These are phyloP conservation scores for Neofusicoccum laricinum DNA, from an alignment of 2,329 filamentous ascomycete genomes.

Conservation along the genomic window DNA sequence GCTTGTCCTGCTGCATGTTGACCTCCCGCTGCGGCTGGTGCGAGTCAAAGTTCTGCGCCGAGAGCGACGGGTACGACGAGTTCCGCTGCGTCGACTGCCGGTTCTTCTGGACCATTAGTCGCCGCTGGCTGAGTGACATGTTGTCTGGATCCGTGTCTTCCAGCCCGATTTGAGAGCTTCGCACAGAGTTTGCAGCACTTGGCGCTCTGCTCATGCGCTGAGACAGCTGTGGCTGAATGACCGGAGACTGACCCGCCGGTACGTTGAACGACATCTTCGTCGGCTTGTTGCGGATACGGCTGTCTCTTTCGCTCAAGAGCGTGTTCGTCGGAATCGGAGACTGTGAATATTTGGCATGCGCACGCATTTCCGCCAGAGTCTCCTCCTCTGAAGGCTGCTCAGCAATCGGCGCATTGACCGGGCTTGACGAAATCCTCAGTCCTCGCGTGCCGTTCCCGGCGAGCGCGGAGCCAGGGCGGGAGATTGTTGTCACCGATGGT, in stretches of 20 bases:
- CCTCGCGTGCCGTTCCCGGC: neutral
- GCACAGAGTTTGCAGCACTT: neutral
- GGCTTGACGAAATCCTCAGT: slow-evolving; percentile 1
- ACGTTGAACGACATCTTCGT: slow-evolving; percentile 9
- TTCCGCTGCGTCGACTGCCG: neutral
- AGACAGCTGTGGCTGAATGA: neutral
- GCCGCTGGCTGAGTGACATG: slow-evolving; percentile 54
- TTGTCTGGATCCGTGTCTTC: slow-evolving; percentile 59
- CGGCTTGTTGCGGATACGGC: slow-evolving; percentile 6
- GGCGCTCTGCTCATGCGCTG: neutral
- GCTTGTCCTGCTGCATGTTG: slow-evolving; percentile 27
- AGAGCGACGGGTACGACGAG: neutral
- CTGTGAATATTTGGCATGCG: neutral
- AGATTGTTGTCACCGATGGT: neutral
- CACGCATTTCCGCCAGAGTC: neutral
- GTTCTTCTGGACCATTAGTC: slow-evolving; percentile 3
- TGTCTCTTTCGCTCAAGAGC: slow-evolving; percentile 10
- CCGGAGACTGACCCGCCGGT: neutral
- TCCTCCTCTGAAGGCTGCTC: slow-evolving; percentile 1
- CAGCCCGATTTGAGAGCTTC: slow-evolving; percentile 40
- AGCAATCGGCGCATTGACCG: slow-evolving; percentile 3
- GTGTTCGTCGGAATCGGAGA: slow-evolving; percentile 2
- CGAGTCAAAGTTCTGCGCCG: slow-evolving; percentile 33
- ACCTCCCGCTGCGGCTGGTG: slow-evolving; percentile 34
- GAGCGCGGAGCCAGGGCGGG: neutral